phyloP scores from a whole-genome alignment of 371 early-diverging fungal genomes.

The Homolaphlyctis polyrhiza region DNA sequence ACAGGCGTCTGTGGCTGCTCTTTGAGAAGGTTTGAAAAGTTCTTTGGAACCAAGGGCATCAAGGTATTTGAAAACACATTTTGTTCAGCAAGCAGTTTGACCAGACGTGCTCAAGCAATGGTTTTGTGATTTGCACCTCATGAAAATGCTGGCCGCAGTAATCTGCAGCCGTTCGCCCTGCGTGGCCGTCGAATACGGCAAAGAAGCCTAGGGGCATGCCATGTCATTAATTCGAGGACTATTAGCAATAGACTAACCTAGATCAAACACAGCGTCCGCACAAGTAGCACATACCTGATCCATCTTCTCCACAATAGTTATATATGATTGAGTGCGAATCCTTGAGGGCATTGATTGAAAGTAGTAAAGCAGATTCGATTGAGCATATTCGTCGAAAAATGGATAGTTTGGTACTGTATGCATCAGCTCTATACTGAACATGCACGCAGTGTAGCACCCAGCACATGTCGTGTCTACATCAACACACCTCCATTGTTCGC shows the following conservation, averaged over 20 bases:
- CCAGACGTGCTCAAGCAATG: not conserved
- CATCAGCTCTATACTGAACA: not conserved
- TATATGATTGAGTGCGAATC: conserved; percentile 83
- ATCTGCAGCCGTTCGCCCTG: conserved; percentile 91
- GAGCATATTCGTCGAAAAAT: conserved; percentile 7
- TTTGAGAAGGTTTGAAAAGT: conserved; percentile 48
- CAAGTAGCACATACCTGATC: too few relatives aligned
- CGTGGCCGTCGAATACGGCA: conserved; percentile 98
- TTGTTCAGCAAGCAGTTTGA: too few relatives aligned
- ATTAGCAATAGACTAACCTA: too few relatives aligned
- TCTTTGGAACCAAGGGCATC: conserved; percentile 29
- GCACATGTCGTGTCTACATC: too few relatives aligned
- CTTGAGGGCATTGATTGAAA: conserved; percentile 36
- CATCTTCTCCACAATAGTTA: conserved; percentile 58
- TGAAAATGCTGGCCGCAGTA: conserved; percentile 92
- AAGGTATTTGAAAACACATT: not conserved
- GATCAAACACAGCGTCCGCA: too few relatives aligned
- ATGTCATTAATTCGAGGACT: not conserved
- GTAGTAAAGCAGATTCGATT: conserved; percentile 6
- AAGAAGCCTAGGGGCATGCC: conserved; percentile 59
- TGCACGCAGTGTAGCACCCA: too few relatives aligned
- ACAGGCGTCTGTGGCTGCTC: conserved; percentile 51
- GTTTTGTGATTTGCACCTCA: too few relatives aligned
- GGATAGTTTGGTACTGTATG: not conserved
- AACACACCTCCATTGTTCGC: conserved; percentile 89